Percentiles rank a stretch among this genome's conserved stretches.
These are phyloP conservation scores for Anisodus tanguticus DNA, from an alignment of 257 asterid genomes.

Conservation along the genomic window DNA sequence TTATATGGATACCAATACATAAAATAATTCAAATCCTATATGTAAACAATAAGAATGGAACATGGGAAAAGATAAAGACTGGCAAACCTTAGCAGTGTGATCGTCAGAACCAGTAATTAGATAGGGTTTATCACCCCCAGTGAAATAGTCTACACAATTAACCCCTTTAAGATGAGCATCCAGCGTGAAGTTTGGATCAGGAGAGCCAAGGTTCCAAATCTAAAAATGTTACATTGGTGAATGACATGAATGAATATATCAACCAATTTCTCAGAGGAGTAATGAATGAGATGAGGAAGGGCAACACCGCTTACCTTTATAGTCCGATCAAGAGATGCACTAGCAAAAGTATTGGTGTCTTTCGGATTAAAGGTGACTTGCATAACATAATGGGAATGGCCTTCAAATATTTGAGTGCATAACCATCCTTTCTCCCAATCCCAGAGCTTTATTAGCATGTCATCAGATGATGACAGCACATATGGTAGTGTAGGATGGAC, in stretches of 20 bases:
- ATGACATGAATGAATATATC: constrained; percentile 9
- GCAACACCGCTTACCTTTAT: constrained; percentile 60
- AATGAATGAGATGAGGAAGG: neutral
- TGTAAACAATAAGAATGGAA: constrained; percentile 29
- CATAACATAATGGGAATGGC: constrained; percentile 99
- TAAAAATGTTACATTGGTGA: constrained; percentile 38
- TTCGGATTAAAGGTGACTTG: constrained; percentile 98
- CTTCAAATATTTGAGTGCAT: constrained; percentile 97
- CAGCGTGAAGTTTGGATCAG: constrained; percentile 96
- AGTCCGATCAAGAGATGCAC: constrained; percentile 98
- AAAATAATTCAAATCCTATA: constrained; percentile 27
- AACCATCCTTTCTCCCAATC: constrained; percentile 99
- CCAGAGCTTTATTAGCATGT: constrained; percentile 99
- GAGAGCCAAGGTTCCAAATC: constrained; percentile 99
- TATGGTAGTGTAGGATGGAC: constrained; percentile 97
- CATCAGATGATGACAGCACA: constrained; percentile 98
- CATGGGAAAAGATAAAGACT: constrained; percentile 29
- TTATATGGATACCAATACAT: constrained; percentile 37
- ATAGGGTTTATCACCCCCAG: constrained; percentile 98
- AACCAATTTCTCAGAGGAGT: constrained; percentile 12
- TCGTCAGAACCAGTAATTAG: constrained; percentile 97
- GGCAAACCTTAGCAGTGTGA: constrained; percentile 93
- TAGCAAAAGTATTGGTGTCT: constrained; percentile 97
- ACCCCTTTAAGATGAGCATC: constrained; percentile 98
- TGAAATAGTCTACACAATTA: constrained; percentile 95